Conservation (phyloP, 2,329 filamentous ascomycete species). For the Trichoderma sp. region DNA sequence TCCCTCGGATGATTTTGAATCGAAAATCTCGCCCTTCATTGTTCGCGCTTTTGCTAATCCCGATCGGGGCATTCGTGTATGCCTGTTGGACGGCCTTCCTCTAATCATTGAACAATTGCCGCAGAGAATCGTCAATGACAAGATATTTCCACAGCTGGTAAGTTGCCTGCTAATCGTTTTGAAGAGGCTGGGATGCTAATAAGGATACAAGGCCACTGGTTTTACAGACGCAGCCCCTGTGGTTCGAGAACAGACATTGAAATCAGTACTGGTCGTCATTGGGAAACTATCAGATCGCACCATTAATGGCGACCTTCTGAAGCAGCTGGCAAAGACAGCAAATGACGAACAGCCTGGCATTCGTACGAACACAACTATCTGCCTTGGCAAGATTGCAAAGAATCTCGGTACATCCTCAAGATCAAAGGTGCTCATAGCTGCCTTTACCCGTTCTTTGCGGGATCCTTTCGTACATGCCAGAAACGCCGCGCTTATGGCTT, state of each 20-base stretch:
- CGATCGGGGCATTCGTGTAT: slow-evolving; percentile 89
- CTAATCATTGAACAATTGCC: slow-evolving; percentile 89
- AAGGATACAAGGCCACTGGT: slow-evolving; percentile 70
- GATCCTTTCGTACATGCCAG: slow-evolving; percentile 95
- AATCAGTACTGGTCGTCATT: slow-evolving; percentile 86
- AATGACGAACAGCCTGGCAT: slow-evolving; percentile 98
- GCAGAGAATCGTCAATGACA: slow-evolving; percentile 90
- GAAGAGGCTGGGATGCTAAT: slow-evolving; percentile 35
- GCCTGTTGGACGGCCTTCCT: slow-evolving; percentile 83
- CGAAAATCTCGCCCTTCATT: slow-evolving; percentile 81
- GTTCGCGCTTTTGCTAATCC: slow-evolving; percentile 87
- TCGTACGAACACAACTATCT: slow-evolving; percentile 97
- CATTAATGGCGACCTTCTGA: slow-evolving; percentile 90
- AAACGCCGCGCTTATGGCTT: slow-evolving; percentile 83
- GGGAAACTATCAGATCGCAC: slow-evolving; percentile 88
- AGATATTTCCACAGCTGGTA: slow-evolving; percentile 93
- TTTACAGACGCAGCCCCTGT: slow-evolving; percentile 91
- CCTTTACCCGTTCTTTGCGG: slow-evolving; percentile 84
- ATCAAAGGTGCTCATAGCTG: slow-evolving; percentile 88
- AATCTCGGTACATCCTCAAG: slow-evolving; percentile 78
- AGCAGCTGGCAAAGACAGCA: slow-evolving; percentile 89
- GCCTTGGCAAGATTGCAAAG: slow-evolving; percentile 92
- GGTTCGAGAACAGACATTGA: slow-evolving; percentile 93
- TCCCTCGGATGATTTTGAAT: slow-evolving; percentile 85
- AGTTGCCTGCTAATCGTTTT: background rate